Base-by-base conservation (phyloP, 1,139 yeast genomes). In the Hanseniaspora sp. region DNA sequence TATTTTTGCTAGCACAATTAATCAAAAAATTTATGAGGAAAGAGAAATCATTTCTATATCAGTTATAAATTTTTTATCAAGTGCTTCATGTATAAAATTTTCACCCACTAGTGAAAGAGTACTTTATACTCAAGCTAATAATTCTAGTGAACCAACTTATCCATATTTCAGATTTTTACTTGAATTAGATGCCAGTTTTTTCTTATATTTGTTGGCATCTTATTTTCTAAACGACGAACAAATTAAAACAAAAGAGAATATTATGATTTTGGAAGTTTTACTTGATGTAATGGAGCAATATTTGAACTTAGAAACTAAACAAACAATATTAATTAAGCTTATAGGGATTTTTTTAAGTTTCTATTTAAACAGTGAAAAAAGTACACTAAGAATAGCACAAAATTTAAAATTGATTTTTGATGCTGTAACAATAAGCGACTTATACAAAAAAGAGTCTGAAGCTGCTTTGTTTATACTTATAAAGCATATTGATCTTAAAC, bases 341-440 rank as follows among this genome's bases (percentile, higher is more conserved):
- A 67, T 86, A 55, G 75, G 85, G 15, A 76, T 86, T 7, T 88
- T 88, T 62, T 69, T 88, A 34, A 85, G 87, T 0, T 65, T 90
- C 54, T 86, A 85, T 63, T 79, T 82, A 58, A 82, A 95, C 3
- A 87, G 83, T 63, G 73, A 79, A 3, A 96, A 88, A 65, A 87
- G 83, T 59, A 74, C 88, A 13, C 71, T 86, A 43, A 68, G 87
- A 1, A 78, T 90, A 31, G 40, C 30, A 33, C 41, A 45, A 13
- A 38, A 28, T 12, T n/a, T 48, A 5, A 15, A 18, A 5, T n/a
- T 43, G 7, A 7, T 54, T 4, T 40, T 29, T 37, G 7, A 45
- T 30, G 6, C 46, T 29, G 18, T 54, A 5, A 43, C 51, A n/a
- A 8, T 15, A 6, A 18, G 29, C n/a, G 35, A 30, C 9, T 34